A percentile compares a stretch with the other conserved stretches of the same genome.
phyloP scores from a whole-genome alignment of 2,329 filamentous ascomycete species.

The Macrophomina tecta region DNA sequence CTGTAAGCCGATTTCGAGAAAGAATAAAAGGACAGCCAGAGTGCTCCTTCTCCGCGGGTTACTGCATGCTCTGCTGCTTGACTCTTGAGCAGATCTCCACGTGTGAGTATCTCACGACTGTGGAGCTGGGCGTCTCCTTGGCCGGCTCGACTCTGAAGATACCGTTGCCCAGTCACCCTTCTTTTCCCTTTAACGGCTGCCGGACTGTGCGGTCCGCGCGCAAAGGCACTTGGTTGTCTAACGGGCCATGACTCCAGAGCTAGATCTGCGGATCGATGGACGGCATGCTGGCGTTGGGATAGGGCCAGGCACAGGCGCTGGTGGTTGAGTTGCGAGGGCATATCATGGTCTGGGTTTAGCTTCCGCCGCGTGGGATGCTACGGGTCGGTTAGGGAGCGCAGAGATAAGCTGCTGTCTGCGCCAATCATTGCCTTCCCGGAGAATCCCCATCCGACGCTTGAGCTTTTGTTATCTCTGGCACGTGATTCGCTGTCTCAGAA shows the following conservation, averaged over 20 bases:
- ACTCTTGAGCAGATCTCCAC: not conserved
- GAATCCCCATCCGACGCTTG: not conserved
- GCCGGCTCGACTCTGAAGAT: not conserved
- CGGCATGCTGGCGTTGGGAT: not conserved
- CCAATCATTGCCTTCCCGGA: slow-evolving; percentile 7
- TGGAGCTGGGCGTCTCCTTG: not conserved
- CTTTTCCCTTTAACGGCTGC: not conserved
- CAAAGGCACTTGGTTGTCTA: not conserved
- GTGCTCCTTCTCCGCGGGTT: slow-evolving; percentile 26
- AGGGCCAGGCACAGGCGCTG: not conserved
- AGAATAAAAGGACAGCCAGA: not conserved
- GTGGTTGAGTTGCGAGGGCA: not conserved
- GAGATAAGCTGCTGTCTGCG: not conserved
- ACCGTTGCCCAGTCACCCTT: not conserved
- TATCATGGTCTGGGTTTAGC: slow-evolving; percentile 2
- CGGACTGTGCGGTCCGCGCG: not conserved
- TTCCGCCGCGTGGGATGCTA: slow-evolving; percentile 17
- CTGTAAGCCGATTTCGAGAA: slow-evolving; percentile 9
- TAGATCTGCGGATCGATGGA: not conserved
- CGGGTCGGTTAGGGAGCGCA: slow-evolving; percentile 2
- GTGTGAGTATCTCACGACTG: not conserved
- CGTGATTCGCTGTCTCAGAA: not conserved
- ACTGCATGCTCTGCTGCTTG: not conserved
- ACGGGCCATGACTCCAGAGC: not conserved
- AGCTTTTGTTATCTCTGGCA: not conserved